Evolutionary conservation across 495 filamentous ascomycete species (phyloP).

Genomic region (Penicillium longicatenatum): DNA sequence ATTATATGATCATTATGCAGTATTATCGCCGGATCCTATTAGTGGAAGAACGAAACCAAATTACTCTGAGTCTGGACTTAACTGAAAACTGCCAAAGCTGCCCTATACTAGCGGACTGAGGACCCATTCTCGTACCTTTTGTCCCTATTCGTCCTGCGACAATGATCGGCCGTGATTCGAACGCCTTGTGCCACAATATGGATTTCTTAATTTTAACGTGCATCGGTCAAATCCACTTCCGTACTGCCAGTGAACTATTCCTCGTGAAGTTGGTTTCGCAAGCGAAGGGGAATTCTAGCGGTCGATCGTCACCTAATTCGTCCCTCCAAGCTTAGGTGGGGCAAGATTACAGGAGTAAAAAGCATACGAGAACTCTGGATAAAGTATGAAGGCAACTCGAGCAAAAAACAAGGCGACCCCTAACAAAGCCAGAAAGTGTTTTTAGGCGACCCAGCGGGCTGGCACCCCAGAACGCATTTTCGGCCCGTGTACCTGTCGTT

Average conservation of each 20-base stretch:
- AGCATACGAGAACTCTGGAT: constrained; percentile 5
- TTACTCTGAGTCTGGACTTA: no score
- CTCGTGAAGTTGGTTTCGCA: background rate
- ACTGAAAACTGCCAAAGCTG: background rate
- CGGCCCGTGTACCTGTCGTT: background rate
- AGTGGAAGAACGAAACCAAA: constrained; percentile 10
- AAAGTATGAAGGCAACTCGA: background rate
- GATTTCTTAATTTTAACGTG: constrained; percentile 29
- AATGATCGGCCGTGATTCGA: constrained; percentile 20
- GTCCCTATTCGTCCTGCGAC: background rate
- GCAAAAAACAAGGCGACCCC: constrained; percentile 2
- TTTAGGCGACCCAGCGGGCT: constrained; percentile 14
- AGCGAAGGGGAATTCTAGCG: constrained; percentile 37
- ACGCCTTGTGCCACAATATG: constrained; percentile 23
- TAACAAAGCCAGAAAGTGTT: constrained; percentile 3
- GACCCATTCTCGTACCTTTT: constrained; percentile 16
- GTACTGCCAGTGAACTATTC: constrained; percentile 3
- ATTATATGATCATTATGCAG: constrained; percentile 1
- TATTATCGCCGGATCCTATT: background rate
- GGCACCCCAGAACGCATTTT: constrained; percentile 2
- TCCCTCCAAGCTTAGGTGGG: background rate
- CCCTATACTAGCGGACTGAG: background rate
- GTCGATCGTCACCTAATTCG: constrained; percentile 4
- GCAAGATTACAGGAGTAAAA: background rate
- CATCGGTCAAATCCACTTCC: constrained; percentile 11